Percentiles rank a stretch among this genome's conserved stretches.
Evolutionary conservation across 768 basidiomycete genomes (phyloP).

Genomic region (Suillus variegatus): DNA sequence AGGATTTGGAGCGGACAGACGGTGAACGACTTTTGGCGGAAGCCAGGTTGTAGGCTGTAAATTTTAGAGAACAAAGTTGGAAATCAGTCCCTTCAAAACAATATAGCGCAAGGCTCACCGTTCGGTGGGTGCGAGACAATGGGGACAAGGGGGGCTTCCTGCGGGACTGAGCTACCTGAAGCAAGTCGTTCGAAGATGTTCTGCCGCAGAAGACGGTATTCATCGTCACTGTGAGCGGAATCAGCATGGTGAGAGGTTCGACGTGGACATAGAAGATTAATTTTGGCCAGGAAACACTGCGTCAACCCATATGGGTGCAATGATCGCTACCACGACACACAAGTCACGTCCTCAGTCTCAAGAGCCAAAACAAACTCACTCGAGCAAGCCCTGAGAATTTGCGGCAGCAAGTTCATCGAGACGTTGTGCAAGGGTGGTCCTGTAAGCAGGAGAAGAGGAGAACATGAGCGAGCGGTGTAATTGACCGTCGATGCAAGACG

Average conservation of each 20-base stretch:
- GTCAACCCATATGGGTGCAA: background rate
- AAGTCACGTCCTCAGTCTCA: background rate
- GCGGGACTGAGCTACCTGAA: conserved; percentile 54
- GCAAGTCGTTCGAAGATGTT: conserved; percentile 83
- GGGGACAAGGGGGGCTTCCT: conserved; percentile 65
- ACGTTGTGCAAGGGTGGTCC: conserved; percentile 76
- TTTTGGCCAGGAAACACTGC: background rate
- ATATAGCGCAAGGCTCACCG: background rate
- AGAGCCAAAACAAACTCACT: conserved; percentile 44
- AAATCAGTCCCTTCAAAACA: conserved; percentile 15
- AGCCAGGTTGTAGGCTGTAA: conserved; percentile 24
- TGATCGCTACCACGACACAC: background rate
- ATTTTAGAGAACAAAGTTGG: background rate
- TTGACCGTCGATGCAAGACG: conserved; percentile 24
- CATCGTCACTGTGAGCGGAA: conserved; percentile 63
- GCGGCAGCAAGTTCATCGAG: conserved; percentile 80
- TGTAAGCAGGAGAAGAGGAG: conserved; percentile 30
- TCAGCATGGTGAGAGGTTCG: background rate
- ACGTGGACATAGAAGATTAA: background rate
- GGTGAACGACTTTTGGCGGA: conserved; percentile 39
- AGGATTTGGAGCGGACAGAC: conserved; percentile 54
- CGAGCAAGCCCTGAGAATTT: conserved; percentile 77
- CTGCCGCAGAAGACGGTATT: conserved; percentile 81
- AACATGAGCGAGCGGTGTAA: conserved; percentile 14
- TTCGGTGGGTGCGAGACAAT: conserved; percentile 37